phyloP scores from a whole-genome alignment of 768 basidiomycete species.

The Lentinus tigrinus region DNA sequence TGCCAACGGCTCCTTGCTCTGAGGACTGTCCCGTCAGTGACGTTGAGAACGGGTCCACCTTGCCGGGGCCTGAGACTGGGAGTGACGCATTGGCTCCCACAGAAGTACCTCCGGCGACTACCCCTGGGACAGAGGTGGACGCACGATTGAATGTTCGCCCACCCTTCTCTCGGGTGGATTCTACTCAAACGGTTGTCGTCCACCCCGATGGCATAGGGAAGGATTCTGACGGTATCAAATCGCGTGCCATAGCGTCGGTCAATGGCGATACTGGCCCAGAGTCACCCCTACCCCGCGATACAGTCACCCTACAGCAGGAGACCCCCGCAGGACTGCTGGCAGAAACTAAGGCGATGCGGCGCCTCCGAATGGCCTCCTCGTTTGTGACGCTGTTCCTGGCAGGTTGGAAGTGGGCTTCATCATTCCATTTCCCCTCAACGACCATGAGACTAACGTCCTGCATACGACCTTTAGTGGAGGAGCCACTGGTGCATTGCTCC shows the following conservation, averaged over 20 bases:
- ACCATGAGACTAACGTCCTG: neutral
- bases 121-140: neutral
- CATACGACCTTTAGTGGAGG: constrained; percentile 24
- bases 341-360: constrained; percentile 13
- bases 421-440: neutral
- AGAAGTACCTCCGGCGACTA: neutral
- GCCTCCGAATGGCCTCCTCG: constrained; percentile 22
- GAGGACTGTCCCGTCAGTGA: too few relatives aligned
- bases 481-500: constrained; percentile 26
- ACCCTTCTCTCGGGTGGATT: constrained; percentile 1
- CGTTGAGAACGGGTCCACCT: too few relatives aligned
- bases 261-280: neutral
- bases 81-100: neutral
- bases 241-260: neutral
- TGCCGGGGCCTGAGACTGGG: too few relatives aligned
- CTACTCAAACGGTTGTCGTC: neutral
- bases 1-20: too few relatives aligned
- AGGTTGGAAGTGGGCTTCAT: constrained; percentile 26
- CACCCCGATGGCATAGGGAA: neutral
- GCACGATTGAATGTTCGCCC: constrained; percentile 1
- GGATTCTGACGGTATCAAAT: neutral
- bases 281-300: neutral
- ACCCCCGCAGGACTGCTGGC: neutral
- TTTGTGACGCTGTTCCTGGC: constrained; percentile 26
- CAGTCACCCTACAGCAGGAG: neutral